Base-by-base conservation (phyloP, 2,329 filamentous ascomycete species). In the Claviceps quebecensis region DNA sequence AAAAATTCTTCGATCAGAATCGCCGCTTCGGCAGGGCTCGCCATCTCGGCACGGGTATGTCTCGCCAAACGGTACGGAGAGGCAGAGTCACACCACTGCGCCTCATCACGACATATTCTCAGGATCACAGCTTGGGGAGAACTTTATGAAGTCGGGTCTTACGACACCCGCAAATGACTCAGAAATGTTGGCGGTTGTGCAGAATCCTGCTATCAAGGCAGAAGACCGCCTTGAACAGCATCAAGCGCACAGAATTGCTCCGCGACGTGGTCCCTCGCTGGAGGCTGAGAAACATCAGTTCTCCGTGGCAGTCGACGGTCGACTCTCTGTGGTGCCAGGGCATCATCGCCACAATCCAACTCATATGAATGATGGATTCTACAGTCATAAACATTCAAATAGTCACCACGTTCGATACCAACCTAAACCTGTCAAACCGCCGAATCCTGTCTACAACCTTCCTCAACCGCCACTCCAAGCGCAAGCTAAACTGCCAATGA, bases 121-220 rank as follows among this genome's bases (percentile, higher is more conserved):
- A 29, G 67, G 67, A 5, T 69, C 67, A 4, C 65, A 69, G 52
- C 61, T 69, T 5, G 66, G 65, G 13, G 67, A 69, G 9, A 62
- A 61, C 45, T 69, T 69, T 41, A 67, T 69, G 65, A 61, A 65
- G 19, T 69, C 67, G 29, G 64, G 66, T 6, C 55, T 67, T 4
- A 67, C 67, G 11, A 68, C 67, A 14, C 67, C 67, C 14, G 60
- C 59, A 16, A 66, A 64, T 34, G 65, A 67, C 13, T 50, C 55
- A n/a, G 55, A 47, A 51, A 45, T 47, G 41, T 29, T 52, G 41
- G 53, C 51, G 13, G 53, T 54, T 29, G 51, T 51, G 36, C 49
- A 41, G 38, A 48, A 50, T 40, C 51, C 52, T 26, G 54, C 47
- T 11, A 50, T 49, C 19, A 55, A 53, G 52, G 22, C 19, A 1